These are phyloP conservation scores for Boletus subparvulus DNA, from an alignment of 768 basidiomycete species.

Conservation along the genomic window DNA sequence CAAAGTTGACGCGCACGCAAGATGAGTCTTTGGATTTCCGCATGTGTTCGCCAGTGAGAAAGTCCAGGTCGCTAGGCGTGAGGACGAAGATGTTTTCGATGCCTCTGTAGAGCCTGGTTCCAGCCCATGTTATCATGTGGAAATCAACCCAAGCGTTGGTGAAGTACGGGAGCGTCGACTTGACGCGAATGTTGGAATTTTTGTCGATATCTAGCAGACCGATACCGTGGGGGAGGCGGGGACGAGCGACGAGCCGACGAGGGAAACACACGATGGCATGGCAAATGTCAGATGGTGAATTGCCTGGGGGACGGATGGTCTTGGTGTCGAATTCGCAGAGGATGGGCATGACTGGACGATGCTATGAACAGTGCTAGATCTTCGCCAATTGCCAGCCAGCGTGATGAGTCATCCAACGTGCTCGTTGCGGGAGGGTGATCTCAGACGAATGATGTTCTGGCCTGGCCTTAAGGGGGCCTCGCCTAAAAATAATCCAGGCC, in stretches of 20 bases:
- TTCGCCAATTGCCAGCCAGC: too few species aligned
- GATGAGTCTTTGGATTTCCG: too few species aligned
- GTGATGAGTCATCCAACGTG: too few species aligned
- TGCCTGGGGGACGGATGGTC: neutral
- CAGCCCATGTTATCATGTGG: neutral
- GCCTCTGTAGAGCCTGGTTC: too few species aligned
- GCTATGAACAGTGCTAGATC: too few species aligned
- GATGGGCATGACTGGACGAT: constrained; percentile 7
- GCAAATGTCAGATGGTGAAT: constrained; percentile 8
- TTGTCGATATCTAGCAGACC: constrained; percentile 5
- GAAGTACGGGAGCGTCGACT: constrained; percentile 4
- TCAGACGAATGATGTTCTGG: too few species aligned
- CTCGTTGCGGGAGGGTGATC: too few species aligned
- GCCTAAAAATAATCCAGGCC: too few species aligned
- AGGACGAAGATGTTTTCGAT: neutral
- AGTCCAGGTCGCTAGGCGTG: neutral
- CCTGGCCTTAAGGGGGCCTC: too few species aligned
- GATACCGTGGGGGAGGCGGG: constrained; percentile 19
- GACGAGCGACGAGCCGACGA: constrained; percentile 12
- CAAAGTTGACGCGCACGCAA: constrained; percentile 8
- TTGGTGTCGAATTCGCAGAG: constrained; percentile 14
- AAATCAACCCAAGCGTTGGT: neutral
- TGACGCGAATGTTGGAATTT: constrained; percentile 10
- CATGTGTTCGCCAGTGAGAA: too few species aligned
- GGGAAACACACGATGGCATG: constrained; percentile 9